Evolutionary conservation across 2,329 filamentous ascomycete genomes (phyloP), one percentile per base, ranked within the genome.

Genomic region (Pleoardoris graminearum): DNA sequence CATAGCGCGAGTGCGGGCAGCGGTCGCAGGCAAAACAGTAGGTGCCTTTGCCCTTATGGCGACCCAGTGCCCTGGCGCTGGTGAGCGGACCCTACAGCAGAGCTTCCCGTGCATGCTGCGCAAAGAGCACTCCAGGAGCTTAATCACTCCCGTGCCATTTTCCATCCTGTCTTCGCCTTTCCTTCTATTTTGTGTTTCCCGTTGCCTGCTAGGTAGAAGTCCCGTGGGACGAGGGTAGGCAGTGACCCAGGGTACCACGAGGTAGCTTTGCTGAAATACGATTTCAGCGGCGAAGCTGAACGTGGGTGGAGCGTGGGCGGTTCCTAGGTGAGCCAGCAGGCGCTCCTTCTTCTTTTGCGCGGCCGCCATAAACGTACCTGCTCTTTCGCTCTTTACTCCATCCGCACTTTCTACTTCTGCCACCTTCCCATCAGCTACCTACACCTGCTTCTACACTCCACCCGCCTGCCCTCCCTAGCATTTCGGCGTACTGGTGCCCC

Each of bases 311-410:
- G 33, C 33, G 16, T 12, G 14, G 16, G 16, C 27, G 27, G 41
- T 30, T 43, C 16, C 41, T 16, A 32, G 27, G 38, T 10, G 38
- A 51, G 51, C 47, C 50, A 56, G 43, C n/a, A n/a, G 32, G 19
- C 37, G 51, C 51, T 32, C 43, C 45, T 57, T 54, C 57, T 39
- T 32, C 46, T 44, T 38, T 22, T 23, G 30, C 44, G 27, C 47
- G 36, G 54, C 41, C 45, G 32, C 30, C 37, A 17, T 17, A 25
- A 16, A 14, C 21, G 8, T 38, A 12, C 17, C 16, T 38, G n/a
- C 23, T 37, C 44, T 37, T 11, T 29, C 33, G 16, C 2, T n/a
- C 32, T 30, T 37, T 22, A 45, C 29, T 19, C 23, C 35, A 12
- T 14, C 43, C 49, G 19, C 41, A 36, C 32, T 51, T 47, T 47